Base-by-base conservation (phyloP, 441 rosid species). In the Omphalea diandra region DNA sequence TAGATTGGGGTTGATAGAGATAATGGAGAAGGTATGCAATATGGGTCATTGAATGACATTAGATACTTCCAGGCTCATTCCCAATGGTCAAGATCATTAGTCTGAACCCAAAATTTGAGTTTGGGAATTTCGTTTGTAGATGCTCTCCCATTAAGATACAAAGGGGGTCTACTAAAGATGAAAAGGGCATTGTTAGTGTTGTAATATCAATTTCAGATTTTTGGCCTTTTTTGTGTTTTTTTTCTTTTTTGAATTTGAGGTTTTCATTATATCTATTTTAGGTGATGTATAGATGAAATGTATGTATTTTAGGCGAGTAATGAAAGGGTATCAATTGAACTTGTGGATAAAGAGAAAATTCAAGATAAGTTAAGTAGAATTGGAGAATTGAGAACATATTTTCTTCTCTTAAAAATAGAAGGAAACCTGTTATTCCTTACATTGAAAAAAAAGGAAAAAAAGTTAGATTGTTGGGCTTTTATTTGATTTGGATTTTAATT, bases 1-100 rank as follows among this genome's bases (percentile, higher is more conserved):
- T 91, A 94, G 95, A 73, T 87, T 63, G 98, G 97, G 17, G 90
- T 94, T 52, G 96, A 91, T 57, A 91, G 97, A 97, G 97, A 90
- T 80, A 76, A 77, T 40, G 84, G 84, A 1, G 91, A 84, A 6
- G 95, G 95, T 18, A 91, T 91, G 77, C 95, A 88, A 52, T 83
- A 91, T 54, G 98, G 97, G 2, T 78, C 91, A 73, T 53, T 88
- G 54, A 88, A 90, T 27, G 95, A 91, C 4, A 87, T 82, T 65
- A 86, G 79, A 15, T 94, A 87, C 69, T 94, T 94, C 71, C 84
- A 72, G 24, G 89, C 92, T 6, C 81, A 75, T 60, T 83, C 86
- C 20, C 76, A 81, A 35, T 75, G 24, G 11, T 94, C 97, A 0
- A 97, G 90, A 1, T 91, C 97, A 4, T 86, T 94, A 58, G 78